Conservation (phyloP, 2,329 filamentous ascomycete species). For the Xylogone sp. region DNA sequence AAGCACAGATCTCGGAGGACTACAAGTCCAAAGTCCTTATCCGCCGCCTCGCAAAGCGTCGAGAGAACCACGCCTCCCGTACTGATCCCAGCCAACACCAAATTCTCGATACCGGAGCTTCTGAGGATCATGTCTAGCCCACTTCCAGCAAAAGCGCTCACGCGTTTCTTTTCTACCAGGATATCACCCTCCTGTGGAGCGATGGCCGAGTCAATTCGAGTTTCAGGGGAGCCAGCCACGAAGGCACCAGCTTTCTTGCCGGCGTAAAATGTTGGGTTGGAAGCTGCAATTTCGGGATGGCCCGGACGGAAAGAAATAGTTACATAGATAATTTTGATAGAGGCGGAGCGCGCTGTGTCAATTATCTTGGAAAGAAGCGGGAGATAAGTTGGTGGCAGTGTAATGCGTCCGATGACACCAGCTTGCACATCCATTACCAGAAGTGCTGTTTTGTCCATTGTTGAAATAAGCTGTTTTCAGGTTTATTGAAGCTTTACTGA, state of each 20-base stretch:
- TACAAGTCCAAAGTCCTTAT: constrained; percentile 31
- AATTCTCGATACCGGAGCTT: constrained; percentile 18
- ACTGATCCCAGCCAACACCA: constrained; percentile 31
- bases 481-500: too few species aligned
- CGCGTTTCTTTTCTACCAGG: constrained; percentile 30
- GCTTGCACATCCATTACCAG: too few species aligned
- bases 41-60: constrained; percentile 31
- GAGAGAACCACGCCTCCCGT: constrained; percentile 34
- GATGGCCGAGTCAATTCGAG: constrained; percentile 17
- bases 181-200: constrained; percentile 22
- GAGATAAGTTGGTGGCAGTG: too few species aligned
- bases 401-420: too few species aligned
- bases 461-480: too few species aligned
- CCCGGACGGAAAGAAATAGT: constrained; percentile 27
- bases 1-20: constrained; percentile 32
- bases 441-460: too few species aligned
- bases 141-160: constrained; percentile 31
- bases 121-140: constrained; percentile 33
- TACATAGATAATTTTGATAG: constrained; percentile 30
- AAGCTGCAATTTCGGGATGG: constrained; percentile 26
- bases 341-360: constrained; percentile 6
- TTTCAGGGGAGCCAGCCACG: constrained; percentile 20
- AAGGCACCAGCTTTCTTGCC: constrained; percentile 18
- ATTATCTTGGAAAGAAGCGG: too few species aligned
- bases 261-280: constrained; percentile 19